phyloP scores from a whole-genome alignment of 768 basidiomycete genomes.

The Russula griseocarnosa region DNA sequence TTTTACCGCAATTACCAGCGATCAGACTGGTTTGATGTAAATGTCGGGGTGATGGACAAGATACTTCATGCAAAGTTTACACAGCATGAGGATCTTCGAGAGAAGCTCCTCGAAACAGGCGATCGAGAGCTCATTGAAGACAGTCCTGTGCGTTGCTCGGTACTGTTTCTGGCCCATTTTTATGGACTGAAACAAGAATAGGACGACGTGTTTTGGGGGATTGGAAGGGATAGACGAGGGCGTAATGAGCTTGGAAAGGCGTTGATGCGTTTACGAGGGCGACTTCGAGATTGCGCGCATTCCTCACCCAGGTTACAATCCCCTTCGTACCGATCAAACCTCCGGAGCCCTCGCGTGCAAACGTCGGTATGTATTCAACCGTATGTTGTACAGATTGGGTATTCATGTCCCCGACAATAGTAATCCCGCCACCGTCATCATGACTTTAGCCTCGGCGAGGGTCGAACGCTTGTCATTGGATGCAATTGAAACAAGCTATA shows the following conservation, averaged over 20 bases:
- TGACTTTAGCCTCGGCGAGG: background rate
- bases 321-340: background rate
- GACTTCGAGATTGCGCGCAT: slow-evolving; percentile 22
- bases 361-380: background rate
- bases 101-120: slow-evolving; percentile 38
- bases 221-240: slow-evolving; percentile 40
- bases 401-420: background rate
- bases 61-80: slow-evolving; percentile 43
- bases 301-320: background rate
- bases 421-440: background rate
- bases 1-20: slow-evolving; percentile 19
- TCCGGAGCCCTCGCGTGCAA: background rate
- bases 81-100: slow-evolving; percentile 39
- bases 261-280: slow-evolving; percentile 38
- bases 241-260: slow-evolving; percentile 43
- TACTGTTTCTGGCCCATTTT: slow-evolving; percentile 28
- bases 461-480: too few relatives aligned
- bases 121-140: slow-evolving; percentile 40
- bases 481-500: too few relatives aligned
- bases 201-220: slow-evolving; percentile 43
- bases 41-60: slow-evolving; percentile 37
- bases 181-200: slow-evolving; percentile 27
- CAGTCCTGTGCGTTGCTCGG: slow-evolving; percentile 29
- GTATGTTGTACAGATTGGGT: background rate
- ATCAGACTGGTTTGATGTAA: slow-evolving; percentile 27